A percentile compares a stretch with the other conserved stretches of the same genome.
Evolutionary conservation across 169 alveolate species (phyloP).

Genomic region (Babesia bovis): DNA sequence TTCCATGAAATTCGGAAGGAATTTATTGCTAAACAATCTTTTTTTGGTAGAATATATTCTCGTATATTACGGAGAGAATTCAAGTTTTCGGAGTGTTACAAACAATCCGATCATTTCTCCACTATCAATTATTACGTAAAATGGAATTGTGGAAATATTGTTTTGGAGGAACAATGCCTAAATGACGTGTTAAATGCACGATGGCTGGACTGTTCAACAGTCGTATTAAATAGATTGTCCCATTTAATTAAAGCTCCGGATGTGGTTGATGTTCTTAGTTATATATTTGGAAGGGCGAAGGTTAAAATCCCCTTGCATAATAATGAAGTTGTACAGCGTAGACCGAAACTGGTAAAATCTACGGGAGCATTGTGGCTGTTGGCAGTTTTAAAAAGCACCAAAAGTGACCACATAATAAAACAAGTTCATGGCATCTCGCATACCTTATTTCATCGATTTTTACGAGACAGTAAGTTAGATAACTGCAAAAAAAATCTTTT

Average conservation of each 20-base stretch:
- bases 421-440: neutral
- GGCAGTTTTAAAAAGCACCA: neutral
- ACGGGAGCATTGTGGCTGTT: constrained; percentile 7
- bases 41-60: constrained; percentile 62
- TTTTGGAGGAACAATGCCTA: neutral
- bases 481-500: neutral
- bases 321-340: neutral
- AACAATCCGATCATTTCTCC: constrained; percentile 8
- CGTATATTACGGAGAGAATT: constrained; percentile 17
- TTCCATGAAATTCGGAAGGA: constrained; percentile 21
- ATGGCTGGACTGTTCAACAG: neutral
- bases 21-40: constrained; percentile 12
- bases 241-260: neutral
- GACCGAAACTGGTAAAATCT: constrained; percentile 4
- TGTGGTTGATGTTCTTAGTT: constrained; percentile 5
- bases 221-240: neutral
- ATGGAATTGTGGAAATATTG: constrained; percentile 5
- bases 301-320: no score
- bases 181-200: neutral
- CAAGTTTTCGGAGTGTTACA: constrained; percentile 29
- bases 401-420: neutral
- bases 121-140: neutral
- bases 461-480: neutral
- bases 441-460: neutral
- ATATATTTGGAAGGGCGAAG: no score